These are phyloP conservation scores for Trichoderma aggressivum DNA, from an alignment of 2,329 filamentous ascomycete genomes.

Conservation along the genomic window DNA sequence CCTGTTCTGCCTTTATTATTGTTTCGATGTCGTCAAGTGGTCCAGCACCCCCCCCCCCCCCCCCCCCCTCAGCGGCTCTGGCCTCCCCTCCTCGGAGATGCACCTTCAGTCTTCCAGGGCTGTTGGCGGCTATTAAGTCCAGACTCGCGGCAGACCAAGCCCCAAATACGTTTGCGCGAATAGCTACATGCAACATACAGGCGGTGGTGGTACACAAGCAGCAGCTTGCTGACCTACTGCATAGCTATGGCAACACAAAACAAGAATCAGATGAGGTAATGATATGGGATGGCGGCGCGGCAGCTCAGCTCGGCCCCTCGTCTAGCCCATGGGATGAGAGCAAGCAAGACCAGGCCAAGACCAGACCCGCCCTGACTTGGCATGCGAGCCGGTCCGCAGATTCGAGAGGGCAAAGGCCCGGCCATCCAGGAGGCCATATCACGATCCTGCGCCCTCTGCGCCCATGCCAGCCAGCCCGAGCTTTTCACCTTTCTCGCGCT, in stretches of 20 bases:
- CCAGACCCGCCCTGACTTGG: neutral
- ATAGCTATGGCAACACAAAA: neutral
- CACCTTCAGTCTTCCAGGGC: neutral
- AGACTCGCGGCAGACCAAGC: neutral
- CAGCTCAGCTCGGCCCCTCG: slow-evolving; percentile 6
- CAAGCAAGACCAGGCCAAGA: neutral
- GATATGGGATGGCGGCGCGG: neutral
- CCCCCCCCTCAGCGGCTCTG: neutral
- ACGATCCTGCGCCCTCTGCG: neutral
- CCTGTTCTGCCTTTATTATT: too few relatives aligned
- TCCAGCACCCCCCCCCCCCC: too few relatives aligned
- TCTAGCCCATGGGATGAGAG: slow-evolving; percentile 4
- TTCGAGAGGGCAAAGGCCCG: neutral
- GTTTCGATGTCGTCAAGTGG: too few relatives aligned
- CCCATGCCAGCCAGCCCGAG: neutral
- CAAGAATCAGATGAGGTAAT: neutral
- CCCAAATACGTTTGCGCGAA: neutral
- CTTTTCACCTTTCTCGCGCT: neutral
- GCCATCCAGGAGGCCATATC: neutral
- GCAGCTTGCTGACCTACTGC: neutral
- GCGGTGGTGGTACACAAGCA: neutral
- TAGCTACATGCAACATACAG: neutral
- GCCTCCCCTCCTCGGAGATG: neutral
- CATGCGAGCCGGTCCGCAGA: neutral
- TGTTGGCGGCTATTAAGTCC: neutral